phyloP scores from a whole-genome alignment of 2,329 filamentous ascomycete genomes.

The Nigrospora osmanthi region DNA sequence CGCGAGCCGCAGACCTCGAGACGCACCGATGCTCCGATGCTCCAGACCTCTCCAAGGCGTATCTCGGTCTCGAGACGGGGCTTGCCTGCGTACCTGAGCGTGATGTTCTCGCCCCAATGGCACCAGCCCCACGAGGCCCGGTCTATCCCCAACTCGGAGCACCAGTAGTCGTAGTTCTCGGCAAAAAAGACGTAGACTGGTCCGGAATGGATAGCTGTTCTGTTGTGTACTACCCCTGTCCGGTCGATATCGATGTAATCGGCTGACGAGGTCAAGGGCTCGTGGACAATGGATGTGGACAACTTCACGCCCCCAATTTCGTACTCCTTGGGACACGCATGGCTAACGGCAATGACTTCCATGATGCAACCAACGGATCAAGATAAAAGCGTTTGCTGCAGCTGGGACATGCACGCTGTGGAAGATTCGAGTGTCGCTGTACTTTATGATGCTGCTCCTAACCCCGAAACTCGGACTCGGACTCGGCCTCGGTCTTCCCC shows the following conservation, averaged over 20 bases:
- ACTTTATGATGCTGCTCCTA: too few species aligned
- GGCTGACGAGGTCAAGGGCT: conserved; percentile 6
- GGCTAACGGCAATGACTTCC: conserved; percentile 16
- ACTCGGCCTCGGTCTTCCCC: too few species aligned
- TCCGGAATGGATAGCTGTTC: conserved; percentile 14
- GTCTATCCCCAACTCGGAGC: conserved; percentile 10
- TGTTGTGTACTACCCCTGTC: conserved; percentile 9
- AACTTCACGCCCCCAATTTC: conserved; percentile 11
- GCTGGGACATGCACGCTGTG: too few species aligned
- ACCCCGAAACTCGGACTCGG: too few species aligned
- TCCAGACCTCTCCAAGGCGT: conserved; percentile 14
- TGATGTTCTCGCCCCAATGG: conserved; percentile 17
- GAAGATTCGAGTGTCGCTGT: too few species aligned
- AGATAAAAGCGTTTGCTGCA: too few species aligned
- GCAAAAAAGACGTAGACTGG: conserved; percentile 14
- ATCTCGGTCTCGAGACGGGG: conserved; percentile 10
- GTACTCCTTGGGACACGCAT: conserved; percentile 6
- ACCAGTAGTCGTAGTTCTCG: conserved; percentile 18
- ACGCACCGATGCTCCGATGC: conserved; percentile 10
- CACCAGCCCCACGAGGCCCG: conserved; percentile 12
- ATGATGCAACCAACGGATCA: conserved; percentile 2
- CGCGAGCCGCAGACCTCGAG: conserved; percentile 13
- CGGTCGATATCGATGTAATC: conserved; percentile 14
- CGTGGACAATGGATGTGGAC: conserved; percentile 12
- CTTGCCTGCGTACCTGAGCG: conserved; percentile 7